Base-by-base conservation (phyloP, 208 protist species). In the Borovskyia barvae region DNA sequence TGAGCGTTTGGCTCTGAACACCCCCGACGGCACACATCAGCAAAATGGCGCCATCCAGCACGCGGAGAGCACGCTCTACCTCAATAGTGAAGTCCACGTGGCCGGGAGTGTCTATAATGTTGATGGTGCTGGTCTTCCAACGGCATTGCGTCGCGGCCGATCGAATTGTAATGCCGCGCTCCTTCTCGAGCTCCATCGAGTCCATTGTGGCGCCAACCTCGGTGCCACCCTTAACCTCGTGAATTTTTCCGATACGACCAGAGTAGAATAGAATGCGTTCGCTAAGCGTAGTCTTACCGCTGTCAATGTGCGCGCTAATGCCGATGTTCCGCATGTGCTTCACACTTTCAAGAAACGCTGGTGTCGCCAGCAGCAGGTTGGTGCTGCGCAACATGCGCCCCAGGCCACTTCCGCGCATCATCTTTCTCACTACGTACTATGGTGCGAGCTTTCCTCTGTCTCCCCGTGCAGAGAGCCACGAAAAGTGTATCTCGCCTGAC, bases 1-100 rank as follows among this genome's bases (percentile, higher is more conserved):
- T 99, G 42, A 99, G 84, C 7, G 98, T 99, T 72, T 99, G 98
- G 51, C 84, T 97, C 84, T 99, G 97, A 51, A 99, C 94, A 67
- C 97, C 97, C 48, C 76, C 80, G 24, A 98, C 97, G 58, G 75
- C 86, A 75, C 97, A 99, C 79, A 98, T 90, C 47, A 99, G 85
- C 24, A 99, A 70, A 37, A 99, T 90, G 36, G 98, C 98, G 32
- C 98, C 98, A 63, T 99, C 98, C 30, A 99, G 82, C 47, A 99
- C 98, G 64, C 98, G 92, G 52, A 99, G 87, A n/a, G 97, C 89
- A 25, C 98, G 85, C 72, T 98, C 93, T 39, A 99, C 98, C 72
- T 99, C 98, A 47, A 99, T 99, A 37, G 98, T 99, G 81, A 99
- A 99, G 86, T 99, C 98, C 11, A 99, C 98, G 84, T 99, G 98